phyloP scores from a whole-genome alignment of 1,284 basidiomycete species.

The Termitomyces sp. region DNA sequence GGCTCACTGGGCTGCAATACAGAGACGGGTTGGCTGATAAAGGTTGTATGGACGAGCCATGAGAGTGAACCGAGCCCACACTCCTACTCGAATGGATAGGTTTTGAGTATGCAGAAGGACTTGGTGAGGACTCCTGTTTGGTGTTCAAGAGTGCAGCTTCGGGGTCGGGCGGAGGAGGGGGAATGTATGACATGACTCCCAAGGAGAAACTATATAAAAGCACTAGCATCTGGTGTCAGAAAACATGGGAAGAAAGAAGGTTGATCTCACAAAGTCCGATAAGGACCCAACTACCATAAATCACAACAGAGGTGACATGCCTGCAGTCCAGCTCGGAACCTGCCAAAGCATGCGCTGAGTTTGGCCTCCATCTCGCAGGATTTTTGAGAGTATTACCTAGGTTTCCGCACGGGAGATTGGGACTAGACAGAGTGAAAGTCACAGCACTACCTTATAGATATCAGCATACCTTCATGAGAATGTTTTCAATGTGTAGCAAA shows the following conservation, averaged over 20 bases:
- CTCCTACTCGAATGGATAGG: background rate
- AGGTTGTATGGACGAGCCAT: conserved; percentile 8
- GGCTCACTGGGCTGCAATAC: background rate
- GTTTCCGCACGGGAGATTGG: conserved; percentile 35
- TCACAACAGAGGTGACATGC: conserved; percentile 26
- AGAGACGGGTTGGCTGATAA: background rate
- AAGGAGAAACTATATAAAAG: conserved; percentile 26
- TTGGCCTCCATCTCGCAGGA: conserved; percentile 1
- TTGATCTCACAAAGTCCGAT: conserved; percentile 30
- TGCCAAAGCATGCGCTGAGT: conserved; percentile 11
- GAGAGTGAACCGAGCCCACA: conserved; percentile 2
- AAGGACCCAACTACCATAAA: conserved; percentile 34
- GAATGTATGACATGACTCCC: conserved; percentile 25
- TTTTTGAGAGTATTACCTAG: conserved; percentile 27
- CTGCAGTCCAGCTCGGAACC: conserved; percentile 31
- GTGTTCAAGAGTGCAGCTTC: conserved; percentile 17
- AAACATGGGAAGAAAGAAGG: background rate
- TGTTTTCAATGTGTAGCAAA: background rate
- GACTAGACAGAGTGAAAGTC: conserved; percentile 29
- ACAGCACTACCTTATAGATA: conserved; percentile 24
- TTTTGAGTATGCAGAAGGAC: conserved; percentile 11
- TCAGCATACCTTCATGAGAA: background rate
- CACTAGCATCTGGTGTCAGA: conserved; percentile 14
- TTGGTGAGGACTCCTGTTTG: conserved; percentile 11
- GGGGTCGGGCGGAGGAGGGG: conserved; percentile 17